These are phyloP conservation scores for Cryphonectria parasitica DNA, from an alignment of 2,329 filamentous ascomycete genomes.

Conservation along the genomic window DNA sequence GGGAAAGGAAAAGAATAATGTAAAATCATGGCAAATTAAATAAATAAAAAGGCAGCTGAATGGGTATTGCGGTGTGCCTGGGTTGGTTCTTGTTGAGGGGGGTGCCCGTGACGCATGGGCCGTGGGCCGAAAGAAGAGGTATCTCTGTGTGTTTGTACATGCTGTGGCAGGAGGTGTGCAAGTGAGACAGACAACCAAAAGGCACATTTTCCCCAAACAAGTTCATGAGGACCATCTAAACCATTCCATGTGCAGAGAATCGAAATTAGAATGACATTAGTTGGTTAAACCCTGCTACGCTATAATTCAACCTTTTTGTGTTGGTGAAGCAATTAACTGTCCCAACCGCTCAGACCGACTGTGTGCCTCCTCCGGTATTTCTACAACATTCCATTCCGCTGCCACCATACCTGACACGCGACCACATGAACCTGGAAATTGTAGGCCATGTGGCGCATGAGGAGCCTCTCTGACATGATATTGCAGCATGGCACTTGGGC, in stretches of 20 bases:
- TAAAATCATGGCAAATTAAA: neutral
- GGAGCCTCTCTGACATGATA: constrained; percentile 9
- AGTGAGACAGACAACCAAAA: neutral
- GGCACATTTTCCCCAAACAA: neutral
- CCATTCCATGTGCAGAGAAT: constrained; percentile 12
- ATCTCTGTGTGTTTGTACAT: neutral
- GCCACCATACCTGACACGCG: constrained; percentile 5
- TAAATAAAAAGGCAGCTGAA: neutral
- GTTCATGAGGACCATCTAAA: neutral
- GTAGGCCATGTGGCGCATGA: neutral
- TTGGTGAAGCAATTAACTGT: constrained; percentile 18
- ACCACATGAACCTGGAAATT: constrained; percentile 3
- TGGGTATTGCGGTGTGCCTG: neutral
- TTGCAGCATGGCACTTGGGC: constrained; percentile 18
- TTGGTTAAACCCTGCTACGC: constrained; percentile 28
- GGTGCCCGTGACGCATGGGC: too few species aligned
- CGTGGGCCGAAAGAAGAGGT: neutral
- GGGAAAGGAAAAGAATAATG: neutral
- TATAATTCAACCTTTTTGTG: constrained; percentile 27
- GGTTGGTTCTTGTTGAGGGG: neutral
- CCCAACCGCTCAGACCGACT: constrained; percentile 18
- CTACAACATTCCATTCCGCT: constrained; percentile 10
- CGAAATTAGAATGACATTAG: constrained; percentile 30
- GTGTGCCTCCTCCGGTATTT: constrained; percentile 2
- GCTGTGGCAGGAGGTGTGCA: neutral